Percentiles rank a stretch among this genome's conserved stretches.
phyloP scores from a whole-genome alignment of 2,329 filamentous ascomycete genomes.

The Ploettnerulaceae sp. region DNA sequence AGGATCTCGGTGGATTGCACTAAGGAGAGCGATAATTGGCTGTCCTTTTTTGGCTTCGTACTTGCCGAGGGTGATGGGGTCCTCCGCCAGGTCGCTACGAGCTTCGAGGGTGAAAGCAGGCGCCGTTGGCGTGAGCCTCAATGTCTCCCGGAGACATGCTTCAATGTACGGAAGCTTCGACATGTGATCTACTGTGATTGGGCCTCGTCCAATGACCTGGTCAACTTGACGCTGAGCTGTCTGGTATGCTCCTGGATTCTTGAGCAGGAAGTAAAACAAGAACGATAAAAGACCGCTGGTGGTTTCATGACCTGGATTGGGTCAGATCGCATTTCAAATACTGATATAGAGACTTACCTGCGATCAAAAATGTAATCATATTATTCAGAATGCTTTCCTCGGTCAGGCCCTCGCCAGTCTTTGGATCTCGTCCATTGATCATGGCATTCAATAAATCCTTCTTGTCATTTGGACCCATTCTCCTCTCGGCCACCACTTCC shows the following conservation, averaged over 20 bases:
- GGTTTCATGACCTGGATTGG: constrained; percentile 56
- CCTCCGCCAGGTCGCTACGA: constrained; percentile 6
- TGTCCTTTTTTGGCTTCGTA: constrained; percentile 44
- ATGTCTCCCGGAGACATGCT: constrained; percentile 60
- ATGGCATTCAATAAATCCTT: constrained; percentile 68
- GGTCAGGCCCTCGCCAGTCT: constrained; percentile 60
- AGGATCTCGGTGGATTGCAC: constrained; percentile 56
- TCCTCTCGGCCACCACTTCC: constrained; percentile 55
- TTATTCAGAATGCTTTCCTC: constrained; percentile 63
- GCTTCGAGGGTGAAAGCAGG: constrained; percentile 30
- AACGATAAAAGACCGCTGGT: constrained; percentile 51
- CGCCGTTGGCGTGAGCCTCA: constrained; percentile 59
- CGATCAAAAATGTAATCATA: constrained; percentile 66
- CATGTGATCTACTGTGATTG: constrained; percentile 44
- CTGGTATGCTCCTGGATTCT: constrained; percentile 42
- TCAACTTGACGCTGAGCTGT: constrained; percentile 50
- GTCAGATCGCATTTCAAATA: constrained; percentile 40
- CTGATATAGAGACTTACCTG: constrained; percentile 19
- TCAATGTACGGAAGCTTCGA: constrained; percentile 57
- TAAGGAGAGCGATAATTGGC: constrained; percentile 44
- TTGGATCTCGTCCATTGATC: constrained; percentile 61
- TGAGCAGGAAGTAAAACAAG: constrained; percentile 46
- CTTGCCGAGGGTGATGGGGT: constrained; percentile 39
- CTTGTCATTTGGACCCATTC: constrained; percentile 48
- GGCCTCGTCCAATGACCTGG: constrained; percentile 43